Percentiles rank a stretch among this genome's conserved stretches.
These are phyloP conservation scores for Microstegium vimineum DNA, from an alignment of 176 grass and related monocot genomes.

Conservation along the genomic window DNA sequence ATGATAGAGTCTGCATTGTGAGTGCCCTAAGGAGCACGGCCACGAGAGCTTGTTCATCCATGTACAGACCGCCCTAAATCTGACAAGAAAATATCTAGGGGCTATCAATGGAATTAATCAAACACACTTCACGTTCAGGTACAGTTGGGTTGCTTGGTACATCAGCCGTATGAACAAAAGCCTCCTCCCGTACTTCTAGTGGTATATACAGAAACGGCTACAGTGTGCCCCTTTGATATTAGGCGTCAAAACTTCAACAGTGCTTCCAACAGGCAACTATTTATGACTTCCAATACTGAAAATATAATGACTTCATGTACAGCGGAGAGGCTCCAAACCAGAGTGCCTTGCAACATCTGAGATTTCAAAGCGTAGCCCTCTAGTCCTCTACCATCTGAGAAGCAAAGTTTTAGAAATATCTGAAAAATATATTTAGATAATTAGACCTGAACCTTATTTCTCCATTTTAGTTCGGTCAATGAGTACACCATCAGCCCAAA, in stretches of 20 bases:
- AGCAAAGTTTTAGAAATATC: not conserved
- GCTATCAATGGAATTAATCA: not conserved
- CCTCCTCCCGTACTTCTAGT: constrained; percentile 10
- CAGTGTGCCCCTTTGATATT: not conserved
- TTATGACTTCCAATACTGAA: not conserved
- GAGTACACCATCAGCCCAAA: constrained; percentile 77
- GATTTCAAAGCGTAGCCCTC: not conserved
- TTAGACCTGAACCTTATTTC: constrained; percentile 25
- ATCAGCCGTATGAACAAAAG: not conserved
- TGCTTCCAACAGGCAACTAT: constrained; percentile 7
- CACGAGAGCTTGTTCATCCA: constrained; percentile 12
- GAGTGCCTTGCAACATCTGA: not conserved
- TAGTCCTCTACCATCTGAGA: not conserved
- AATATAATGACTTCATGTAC: not conserved
- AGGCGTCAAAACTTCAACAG: not conserved
- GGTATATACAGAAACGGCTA: not conserved
- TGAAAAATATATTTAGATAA: not conserved
- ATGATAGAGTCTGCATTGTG: no score
- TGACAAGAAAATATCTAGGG: not conserved
- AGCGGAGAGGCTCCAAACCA: constrained; percentile 3
- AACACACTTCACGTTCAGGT: not conserved
- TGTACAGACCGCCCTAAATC: not conserved
- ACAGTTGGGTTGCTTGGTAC: not conserved
- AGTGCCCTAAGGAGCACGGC: not conserved
- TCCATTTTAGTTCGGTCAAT: constrained; percentile 39